These are phyloP conservation scores for Hyaloscypha hepaticicola DNA, from an alignment of 495 filamentous ascomycete genomes.

Conservation along the genomic window DNA sequence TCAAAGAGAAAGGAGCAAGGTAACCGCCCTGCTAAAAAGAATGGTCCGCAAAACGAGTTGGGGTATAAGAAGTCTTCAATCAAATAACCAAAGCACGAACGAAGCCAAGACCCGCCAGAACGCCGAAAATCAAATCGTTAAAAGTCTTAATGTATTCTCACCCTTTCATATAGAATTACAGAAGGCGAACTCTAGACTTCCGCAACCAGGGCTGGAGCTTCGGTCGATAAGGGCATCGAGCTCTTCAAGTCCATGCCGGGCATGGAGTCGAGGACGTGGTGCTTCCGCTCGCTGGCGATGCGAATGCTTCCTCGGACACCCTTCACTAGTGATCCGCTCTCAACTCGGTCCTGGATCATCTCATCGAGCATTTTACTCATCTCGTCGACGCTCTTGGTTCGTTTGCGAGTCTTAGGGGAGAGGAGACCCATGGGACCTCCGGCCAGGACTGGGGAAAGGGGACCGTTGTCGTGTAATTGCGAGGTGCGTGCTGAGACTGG, in stretches of 20 bases:
- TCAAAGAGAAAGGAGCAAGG: background rate
- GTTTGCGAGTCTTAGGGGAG: constrained; percentile 41
- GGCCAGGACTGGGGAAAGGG: constrained; percentile 31
- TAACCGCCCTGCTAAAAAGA: constrained; percentile 1
- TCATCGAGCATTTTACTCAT: constrained; percentile 88
- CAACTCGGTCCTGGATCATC: constrained; percentile 88
- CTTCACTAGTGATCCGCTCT: constrained; percentile 62
- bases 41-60: constrained; percentile 10
- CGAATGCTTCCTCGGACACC: constrained; percentile 43
- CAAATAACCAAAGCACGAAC: background rate
- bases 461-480: constrained; percentile 41
- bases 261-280: constrained; percentile 8
- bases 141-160: background rate
- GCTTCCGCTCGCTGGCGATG: constrained; percentile 28
- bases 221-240: background rate
- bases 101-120: background rate
- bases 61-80: constrained; percentile 18
- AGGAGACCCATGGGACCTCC: constrained; percentile 18
- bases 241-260: background rate
- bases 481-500: constrained; percentile 46
- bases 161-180: background rate
- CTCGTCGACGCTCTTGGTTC: constrained; percentile 74
- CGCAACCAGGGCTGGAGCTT: constrained; percentile 10
- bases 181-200: constrained; percentile 4
- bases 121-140: background rate